A percentile compares a stretch with the other conserved stretches of the same genome.
phyloP scores from a whole-genome alignment of 1,284 basidiomycete species.

The Clitocybe nebularis region DNA sequence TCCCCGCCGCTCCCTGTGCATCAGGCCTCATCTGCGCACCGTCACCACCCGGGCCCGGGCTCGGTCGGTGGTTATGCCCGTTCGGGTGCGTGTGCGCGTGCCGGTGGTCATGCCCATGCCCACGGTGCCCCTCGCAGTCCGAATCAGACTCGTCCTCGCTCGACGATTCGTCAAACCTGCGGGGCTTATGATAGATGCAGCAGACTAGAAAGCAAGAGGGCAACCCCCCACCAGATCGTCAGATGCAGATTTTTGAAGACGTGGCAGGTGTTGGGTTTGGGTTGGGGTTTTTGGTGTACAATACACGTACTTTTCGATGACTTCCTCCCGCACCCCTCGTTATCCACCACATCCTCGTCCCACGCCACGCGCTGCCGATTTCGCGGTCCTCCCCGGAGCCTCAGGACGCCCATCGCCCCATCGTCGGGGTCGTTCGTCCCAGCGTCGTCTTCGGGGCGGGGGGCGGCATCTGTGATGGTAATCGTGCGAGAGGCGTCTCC shows the following conservation, averaged over 20 bases:
- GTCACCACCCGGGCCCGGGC: constrained; percentile 8
- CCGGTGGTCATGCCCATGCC: constrained; percentile 25
- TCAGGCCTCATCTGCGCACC: constrained; percentile 18
- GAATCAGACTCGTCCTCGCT: constrained; percentile 59
- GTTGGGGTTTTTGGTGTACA: neutral
- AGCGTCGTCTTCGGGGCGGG: constrained; percentile 29
- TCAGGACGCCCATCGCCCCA: constrained; percentile 31
- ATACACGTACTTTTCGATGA: constrained; percentile 76
- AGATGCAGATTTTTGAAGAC: no score
- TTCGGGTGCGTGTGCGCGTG: no score
- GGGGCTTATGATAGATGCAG: constrained; percentile 84
- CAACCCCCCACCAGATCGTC: no score
- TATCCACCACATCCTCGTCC: constrained; percentile 80
- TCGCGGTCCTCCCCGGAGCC: constrained; percentile 47
- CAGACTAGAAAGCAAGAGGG: no score
- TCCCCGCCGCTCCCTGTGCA: constrained; percentile 17
- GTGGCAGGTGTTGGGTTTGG: neutral
- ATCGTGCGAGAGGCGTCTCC: constrained; percentile 58
- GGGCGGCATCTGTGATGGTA: constrained; percentile 41
- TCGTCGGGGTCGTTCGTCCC: constrained; percentile 17
- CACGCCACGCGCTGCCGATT: constrained; percentile 60
- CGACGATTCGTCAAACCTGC: constrained; percentile 76
- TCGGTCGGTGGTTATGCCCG: constrained; percentile 17
- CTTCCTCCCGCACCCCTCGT: constrained; percentile 77
- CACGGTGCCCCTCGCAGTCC: constrained; percentile 34